Evolutionary conservation across 2,329 filamentous ascomycete species (phyloP), one percentile per base, ranked within the genome.

Genomic region (Talaromyces islandicus): DNA sequence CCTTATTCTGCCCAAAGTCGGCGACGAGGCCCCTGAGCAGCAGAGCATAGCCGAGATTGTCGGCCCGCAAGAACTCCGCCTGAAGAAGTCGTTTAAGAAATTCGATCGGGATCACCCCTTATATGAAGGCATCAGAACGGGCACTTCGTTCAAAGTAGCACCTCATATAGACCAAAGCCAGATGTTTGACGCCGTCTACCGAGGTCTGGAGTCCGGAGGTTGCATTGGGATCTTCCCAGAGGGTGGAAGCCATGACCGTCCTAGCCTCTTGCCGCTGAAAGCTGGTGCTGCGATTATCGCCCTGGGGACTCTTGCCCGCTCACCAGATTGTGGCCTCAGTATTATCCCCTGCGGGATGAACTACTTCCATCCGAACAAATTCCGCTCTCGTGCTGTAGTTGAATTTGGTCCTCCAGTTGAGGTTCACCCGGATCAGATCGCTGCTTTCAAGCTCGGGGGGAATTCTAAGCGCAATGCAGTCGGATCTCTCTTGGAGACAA

Each of bases 271-370:
- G 48, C 93, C 94, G 25, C 80, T 97, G 64, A 97, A 97, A 85
- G 93, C 93, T 68, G 93, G 93, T 73, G 91, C 97, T 62, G 94
- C 94, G 61, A 94, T 99, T 70, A 99, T 97, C 93, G 94, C 93
- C 14, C 83, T 97, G 32, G 93, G 93, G 41, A 89, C 94, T 0
- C 81, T 97, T 56, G 91, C 90, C 6, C 87, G 91, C 58, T 86
- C 92, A 62, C 92, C 92, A 2, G 83, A 93, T 65, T 96, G 91
- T 71, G 91, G 90, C 27, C 80, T 97, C 63, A 94, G 92, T 75
- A 97, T 97, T 68, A 90, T 97, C 24, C 94, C 94, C 3, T 92
- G 94, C 56, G 93, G 93, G 68, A 97, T 97, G 94, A 97, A 97
- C 76, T 97, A 97, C 77, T 97, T 97, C 77, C 93, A 97, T 75